These are phyloP conservation scores for Penicillium sp. DNA, from an alignment of 2,329 filamentous ascomycete species.

Conservation along the genomic window DNA sequence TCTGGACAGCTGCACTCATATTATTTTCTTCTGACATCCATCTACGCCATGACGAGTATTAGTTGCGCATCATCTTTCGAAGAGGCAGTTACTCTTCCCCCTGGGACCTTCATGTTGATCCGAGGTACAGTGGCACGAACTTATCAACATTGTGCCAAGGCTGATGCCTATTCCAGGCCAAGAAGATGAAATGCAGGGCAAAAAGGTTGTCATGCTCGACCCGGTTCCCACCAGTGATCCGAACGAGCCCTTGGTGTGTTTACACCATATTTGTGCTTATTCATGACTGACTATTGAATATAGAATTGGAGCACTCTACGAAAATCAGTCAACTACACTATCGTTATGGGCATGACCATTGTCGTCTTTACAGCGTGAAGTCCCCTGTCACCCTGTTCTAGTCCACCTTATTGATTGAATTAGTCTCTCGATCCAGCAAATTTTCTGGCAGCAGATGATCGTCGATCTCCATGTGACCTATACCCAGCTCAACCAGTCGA, in stretches of 20 bases:
- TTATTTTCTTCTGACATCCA: not conserved
- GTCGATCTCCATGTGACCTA: conserved; percentile 42
- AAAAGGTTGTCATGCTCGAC: conserved; percentile 29
- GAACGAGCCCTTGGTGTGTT: conserved; percentile 31
- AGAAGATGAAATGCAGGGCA: conserved; percentile 3
- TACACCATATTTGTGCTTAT: not conserved
- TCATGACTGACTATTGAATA: not conserved
- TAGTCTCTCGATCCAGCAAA: conserved; percentile 37
- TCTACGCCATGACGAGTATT: not conserved
- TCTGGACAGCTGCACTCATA: not conserved
- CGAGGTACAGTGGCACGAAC: conserved; percentile 9
- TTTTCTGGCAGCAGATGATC: conserved; percentile 46
- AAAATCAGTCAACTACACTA: conserved; percentile 41
- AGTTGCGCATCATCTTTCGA: not conserved
- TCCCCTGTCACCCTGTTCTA: not conserved
- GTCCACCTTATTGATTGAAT: not conserved
- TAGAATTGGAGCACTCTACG: conserved; percentile 44
- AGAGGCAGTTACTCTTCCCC: conserved; percentile 11
- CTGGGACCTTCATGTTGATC: conserved; percentile 27
- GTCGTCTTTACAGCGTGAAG: conserved; percentile 40
- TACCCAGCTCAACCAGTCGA: conserved; percentile 42
- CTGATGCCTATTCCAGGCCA: conserved; percentile 9
- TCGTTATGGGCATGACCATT: conserved; percentile 42
- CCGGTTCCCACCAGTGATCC: conserved; percentile 34
- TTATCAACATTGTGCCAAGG: no score